Percentiles rank a stretch among this genome's conserved stretches.
phyloP scores from a whole-genome alignment of 768 basidiomycete genomes.

The Dentipellis fragilis region DNA sequence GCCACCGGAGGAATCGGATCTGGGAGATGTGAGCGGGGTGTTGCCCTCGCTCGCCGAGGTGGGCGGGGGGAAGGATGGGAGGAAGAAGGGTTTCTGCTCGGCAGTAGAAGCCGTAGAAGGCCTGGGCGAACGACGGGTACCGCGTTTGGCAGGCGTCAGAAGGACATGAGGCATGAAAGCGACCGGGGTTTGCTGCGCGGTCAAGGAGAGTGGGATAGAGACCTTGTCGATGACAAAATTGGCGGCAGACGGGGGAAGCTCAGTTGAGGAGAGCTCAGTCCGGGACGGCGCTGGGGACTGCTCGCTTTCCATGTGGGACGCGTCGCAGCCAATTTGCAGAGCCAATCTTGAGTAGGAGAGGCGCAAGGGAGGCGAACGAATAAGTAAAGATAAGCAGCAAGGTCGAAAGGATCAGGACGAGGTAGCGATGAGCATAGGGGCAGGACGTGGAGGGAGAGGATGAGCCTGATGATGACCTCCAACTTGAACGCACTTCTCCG shows the following conservation, averaged over 20 bases:
- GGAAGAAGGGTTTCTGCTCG: conserved; percentile 27
- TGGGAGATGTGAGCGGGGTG: conserved; percentile 5
- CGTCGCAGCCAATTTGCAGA: not conserved
- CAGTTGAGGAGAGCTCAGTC: conserved; percentile 1
- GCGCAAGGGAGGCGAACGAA: not conserved
- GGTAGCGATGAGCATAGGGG: not conserved
- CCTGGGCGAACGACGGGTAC: conserved; percentile 21
- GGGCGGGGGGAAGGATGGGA: conserved; percentile 27
- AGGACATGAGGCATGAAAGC: conserved; percentile 26
- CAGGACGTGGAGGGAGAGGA: not conserved
- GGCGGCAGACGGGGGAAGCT: conserved; percentile 3
- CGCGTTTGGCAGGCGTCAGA: conserved; percentile 16
- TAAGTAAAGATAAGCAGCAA: not conserved
- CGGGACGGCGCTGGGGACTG: conserved; percentile 3
- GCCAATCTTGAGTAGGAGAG: not conserved
- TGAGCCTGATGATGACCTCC: not conserved
- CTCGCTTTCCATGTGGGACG: not conserved
- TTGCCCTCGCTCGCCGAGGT: conserved; percentile 12
- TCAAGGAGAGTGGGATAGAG: conserved; percentile 12
- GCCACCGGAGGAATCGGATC: conserved; percentile 1
- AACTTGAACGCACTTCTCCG: not conserved
- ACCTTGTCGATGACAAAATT: conserved; percentile 13
- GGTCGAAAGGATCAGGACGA: not conserved
- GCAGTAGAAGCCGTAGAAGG: conserved; percentile 36
- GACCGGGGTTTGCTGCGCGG: conserved; percentile 13